These are phyloP conservation scores for Suillus tomentosus DNA, from an alignment of 768 basidiomycete species.

Conservation along the genomic window DNA sequence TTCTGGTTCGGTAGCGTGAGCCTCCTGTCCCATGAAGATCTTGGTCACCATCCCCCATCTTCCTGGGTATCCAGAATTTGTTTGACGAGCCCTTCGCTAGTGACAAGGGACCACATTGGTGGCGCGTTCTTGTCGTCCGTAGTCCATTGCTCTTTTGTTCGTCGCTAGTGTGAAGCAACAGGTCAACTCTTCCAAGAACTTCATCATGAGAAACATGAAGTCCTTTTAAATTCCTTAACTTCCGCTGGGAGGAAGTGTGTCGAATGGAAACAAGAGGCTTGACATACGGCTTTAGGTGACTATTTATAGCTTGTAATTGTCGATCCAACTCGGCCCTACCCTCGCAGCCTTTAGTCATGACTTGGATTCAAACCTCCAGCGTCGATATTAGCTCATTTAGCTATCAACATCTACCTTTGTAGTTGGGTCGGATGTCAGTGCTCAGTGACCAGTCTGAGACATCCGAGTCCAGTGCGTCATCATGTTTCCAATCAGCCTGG, in stretches of 20 bases:
- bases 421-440: not conserved
- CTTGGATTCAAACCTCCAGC: not conserved
- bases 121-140: not conserved
- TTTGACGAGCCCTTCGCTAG: not conserved
- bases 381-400: not conserved
- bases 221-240: too few relatives aligned
- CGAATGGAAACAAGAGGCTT: too few relatives aligned
- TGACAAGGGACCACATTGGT: not conserved
- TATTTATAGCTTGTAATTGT: too few relatives aligned
- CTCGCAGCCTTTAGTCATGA: not conserved
- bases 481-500: conserved; percentile 4
- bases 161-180: not conserved
- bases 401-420: not conserved
- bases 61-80: not conserved
- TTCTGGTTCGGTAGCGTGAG: not conserved
- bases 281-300: too few relatives aligned
- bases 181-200: not conserved
- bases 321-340: not conserved
- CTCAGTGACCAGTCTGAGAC: not conserved
- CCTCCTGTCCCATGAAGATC: not conserved
- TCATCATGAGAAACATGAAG: too few relatives aligned
- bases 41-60: too few relatives aligned
- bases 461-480: not conserved
- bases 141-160: not conserved
- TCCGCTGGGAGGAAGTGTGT: too few relatives aligned